Base-by-base conservation (phyloP, 1,284 basidiomycete genomes). In the Sporisorium sorghi region DNA sequence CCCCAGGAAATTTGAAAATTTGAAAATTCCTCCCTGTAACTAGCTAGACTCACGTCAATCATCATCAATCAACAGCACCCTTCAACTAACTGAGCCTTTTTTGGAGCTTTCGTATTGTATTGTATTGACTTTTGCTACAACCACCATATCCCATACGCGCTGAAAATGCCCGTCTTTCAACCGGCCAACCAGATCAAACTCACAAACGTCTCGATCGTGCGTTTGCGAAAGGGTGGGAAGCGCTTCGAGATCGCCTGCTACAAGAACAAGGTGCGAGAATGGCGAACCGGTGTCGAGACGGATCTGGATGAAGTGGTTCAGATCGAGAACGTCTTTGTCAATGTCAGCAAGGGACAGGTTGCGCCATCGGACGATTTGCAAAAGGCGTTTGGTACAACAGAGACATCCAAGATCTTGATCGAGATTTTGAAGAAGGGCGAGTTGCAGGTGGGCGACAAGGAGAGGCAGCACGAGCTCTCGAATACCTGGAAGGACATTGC, bases 211-310 rank as follows among this genome's bases (percentile, higher is more conserved):
- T 96, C 94, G 39, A 89, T 98, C 83, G 95, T 99, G 32, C 90
- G 94, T 47, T 88, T 97, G 53, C 97, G 94, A 87, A 97, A 97
- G 85, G 93, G 91, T 47, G 97, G 97, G 30, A 98, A 98, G 86
- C 90, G 97, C 54, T 99, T 97, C 85, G 97, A 99, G 93, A 92
- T 99, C 78, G 96, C 96, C 49, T 98, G 95, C 86, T 98, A 98
- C 87, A 97, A 98, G 88, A 99, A 99, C 87, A 98, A 98, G 87
- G 96, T 98, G 21, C 92, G 94, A 77, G 95, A 97, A 86, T 99
- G 92, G 90, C 87, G 96, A 60, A 93, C 90, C 57, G 94, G 94
- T 68, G 92, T 96, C 23, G 96, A 99, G 87, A 95, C 91, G 39
- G 92, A 93, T 86, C 86, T 99, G 37, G 93, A 97, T 79, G 96